Evolutionary conservation across 176 grass and related monocot species (phyloP).

Genomic region (Dactylis glomerata): DNA sequence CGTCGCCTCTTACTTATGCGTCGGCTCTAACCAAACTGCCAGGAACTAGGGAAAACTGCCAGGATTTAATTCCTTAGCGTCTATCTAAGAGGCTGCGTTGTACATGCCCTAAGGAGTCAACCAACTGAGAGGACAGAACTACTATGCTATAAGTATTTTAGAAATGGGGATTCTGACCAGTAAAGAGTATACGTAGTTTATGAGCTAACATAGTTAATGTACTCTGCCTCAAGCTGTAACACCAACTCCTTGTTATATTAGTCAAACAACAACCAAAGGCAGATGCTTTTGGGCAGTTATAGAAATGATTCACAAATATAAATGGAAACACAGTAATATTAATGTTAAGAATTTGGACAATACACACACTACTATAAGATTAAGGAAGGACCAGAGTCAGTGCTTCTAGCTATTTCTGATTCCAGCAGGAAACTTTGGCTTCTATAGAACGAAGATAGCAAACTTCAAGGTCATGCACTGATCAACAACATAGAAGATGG

Average conservation of each 20-base stretch:
- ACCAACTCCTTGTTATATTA: background rate
- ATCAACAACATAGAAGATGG: background rate
- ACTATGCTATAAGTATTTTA: background rate
- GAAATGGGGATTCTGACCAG: background rate
- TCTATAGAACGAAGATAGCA: background rate
- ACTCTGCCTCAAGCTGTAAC: background rate
- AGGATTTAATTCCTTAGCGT: too few relatives aligned
- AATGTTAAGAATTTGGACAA: background rate
- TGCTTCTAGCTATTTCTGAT: background rate
- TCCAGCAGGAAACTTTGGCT: background rate
- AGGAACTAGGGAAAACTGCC: too few relatives aligned
- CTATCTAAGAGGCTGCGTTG: too few relatives aligned
- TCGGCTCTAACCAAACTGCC: too few relatives aligned
- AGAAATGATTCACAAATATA: background rate
- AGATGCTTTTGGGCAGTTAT: background rate
- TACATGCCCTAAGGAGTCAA: too few relatives aligned
- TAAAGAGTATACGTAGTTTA: background rate
- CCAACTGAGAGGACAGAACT: background rate
- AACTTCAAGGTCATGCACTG: background rate
- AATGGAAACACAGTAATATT: background rate
- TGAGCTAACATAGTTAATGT: background rate
- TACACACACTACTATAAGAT: background rate
- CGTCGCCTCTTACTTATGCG: too few relatives aligned
- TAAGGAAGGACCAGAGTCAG: background rate
- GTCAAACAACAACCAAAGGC: background rate